Conservation (phyloP, 257 asterid genomes). For the Thymus mandschuricus region DNA sequence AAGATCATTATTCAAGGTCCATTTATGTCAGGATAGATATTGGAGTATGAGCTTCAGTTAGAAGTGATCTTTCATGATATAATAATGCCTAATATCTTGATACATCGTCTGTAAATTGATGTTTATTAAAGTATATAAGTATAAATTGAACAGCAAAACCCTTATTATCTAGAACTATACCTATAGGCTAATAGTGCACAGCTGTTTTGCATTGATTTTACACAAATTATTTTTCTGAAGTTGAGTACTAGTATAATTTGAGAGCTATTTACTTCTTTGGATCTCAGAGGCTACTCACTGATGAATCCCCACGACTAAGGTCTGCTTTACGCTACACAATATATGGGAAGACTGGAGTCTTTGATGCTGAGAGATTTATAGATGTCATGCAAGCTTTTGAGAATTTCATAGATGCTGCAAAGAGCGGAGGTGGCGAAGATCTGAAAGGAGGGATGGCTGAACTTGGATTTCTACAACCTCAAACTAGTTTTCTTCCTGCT, state of each 20-base stretch:
- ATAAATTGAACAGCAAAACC: not conserved
- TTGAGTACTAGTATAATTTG: constrained; percentile 13
- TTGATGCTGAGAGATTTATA: constrained; percentile 95
- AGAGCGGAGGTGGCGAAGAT: constrained; percentile 97
- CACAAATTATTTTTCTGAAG: constrained; percentile 11
- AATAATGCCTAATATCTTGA: not conserved
- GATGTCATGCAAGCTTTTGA: constrained; percentile 99
- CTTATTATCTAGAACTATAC: constrained; percentile 8
- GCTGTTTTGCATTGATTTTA: constrained; percentile 20
- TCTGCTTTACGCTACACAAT: constrained; percentile 90
- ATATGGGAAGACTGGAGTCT: constrained; percentile 92
- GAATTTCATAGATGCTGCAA: constrained; percentile 92
- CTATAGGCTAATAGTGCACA: not conserved
- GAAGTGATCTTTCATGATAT: not conserved
- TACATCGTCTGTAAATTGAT: not conserved
- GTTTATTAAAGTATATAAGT: not conserved
- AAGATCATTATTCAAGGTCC: too few species aligned
- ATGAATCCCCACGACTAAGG: constrained; percentile 92
- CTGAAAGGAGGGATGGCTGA: constrained; percentile 97
- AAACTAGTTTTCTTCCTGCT: constrained; percentile 50
- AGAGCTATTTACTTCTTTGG: constrained; percentile 20
- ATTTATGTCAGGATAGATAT: too few species aligned
- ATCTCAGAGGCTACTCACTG: constrained; percentile 88
- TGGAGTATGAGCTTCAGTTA: too few species aligned
- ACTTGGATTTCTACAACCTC: constrained; percentile 78